These are phyloP conservation scores for Daucus carota DNA, from an alignment of 129 eudicot genomes.

Conservation along the genomic window DH1_v3.0 NC_030382.2:14312001-14312500, in stretches of 20 bases:
- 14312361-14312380: too few relatives aligned
- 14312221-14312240: not conserved
- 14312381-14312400: too few relatives aligned
- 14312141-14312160: not conserved
- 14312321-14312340: not conserved
- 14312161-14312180: too few relatives aligned
- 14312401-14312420: too few relatives aligned
- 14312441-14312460: too few relatives aligned
- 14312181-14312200: too few relatives aligned
- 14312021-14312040: not conserved
- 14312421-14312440: too few relatives aligned
- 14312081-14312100: not conserved
- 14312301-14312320: constrained; percentile 8
- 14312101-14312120: not conserved
- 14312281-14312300: not conserved
- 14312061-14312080: not conserved
- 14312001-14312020: not conserved
- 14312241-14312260: constrained; percentile 6
- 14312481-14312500: too few relatives aligned
- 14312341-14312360: too few relatives aligned
- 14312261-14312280: not conserved
- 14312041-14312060: not conserved
- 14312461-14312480: too few relatives aligned
- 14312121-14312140: not conserved
- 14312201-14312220: not conserved